Base-by-base conservation (phyloP, 1,284 basidiomycete species). In the Heliocybe sulcata region DNA sequence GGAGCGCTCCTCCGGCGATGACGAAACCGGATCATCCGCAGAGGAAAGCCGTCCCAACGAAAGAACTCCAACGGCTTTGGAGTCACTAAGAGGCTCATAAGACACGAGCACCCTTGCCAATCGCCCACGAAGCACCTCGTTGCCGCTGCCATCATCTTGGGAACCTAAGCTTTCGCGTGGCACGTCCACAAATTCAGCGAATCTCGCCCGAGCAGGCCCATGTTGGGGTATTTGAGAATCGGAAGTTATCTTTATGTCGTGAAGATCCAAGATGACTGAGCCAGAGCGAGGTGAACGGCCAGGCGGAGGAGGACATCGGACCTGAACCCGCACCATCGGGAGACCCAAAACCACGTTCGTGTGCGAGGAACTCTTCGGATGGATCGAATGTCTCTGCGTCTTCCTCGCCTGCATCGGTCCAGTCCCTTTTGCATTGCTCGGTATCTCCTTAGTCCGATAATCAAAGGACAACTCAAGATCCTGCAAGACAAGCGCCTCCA, bases 181-280 rank as follows among this genome's bases (percentile, higher is more conserved):
- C 3, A 22, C 16, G n/a, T 31, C 33, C 22, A 35, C 26, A 12
- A 29, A 25, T 20, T 60, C 62, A n/a, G 69, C 68, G 64, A 85
- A 84, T 54, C 75, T 72, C 4, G 73, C 61, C 16, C 63, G 11
- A 6, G 27, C 19, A 52, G 20, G 29, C n/a, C 8, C 14, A n/a
- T 16, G 4, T 6, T 16, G 51, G 22, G 22, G 12, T 4, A 19
- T 6, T 53, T 12, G 65, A 56, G 65, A 61, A 14, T 69, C 67
- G 29, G 70, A 72, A 42, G 63, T 70, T 2, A 86, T 54, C 8
- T 61, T 65, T n/a, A 87, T 60, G 50, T 75, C 71, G 62, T 85
- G 80, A 0, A 89, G 55, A 64, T 90, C 87, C 31, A 88, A n/a
- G 4, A 88, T 66, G 2, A 89, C 53, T 19, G 79, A 76, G 8